These are phyloP conservation scores for Aspergillus intermedius DNA, from an alignment of 2,329 filamentous ascomycete genomes.

Conservation along the genomic window DNA sequence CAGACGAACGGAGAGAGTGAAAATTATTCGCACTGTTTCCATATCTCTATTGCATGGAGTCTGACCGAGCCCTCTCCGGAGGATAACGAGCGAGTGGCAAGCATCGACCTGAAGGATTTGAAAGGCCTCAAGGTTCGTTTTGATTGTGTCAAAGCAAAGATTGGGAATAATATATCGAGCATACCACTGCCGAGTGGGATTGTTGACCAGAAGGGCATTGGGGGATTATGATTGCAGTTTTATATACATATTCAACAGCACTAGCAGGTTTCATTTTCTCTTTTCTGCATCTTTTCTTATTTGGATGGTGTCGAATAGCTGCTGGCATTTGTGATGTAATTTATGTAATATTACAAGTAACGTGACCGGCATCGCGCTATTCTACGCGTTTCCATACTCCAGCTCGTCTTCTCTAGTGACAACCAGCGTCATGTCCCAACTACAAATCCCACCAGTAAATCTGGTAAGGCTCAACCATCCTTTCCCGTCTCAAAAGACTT, in stretches of 20 bases:
- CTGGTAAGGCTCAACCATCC: constrained; percentile 18
- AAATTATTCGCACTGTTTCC: constrained; percentile 59
- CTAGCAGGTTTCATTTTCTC: not conserved
- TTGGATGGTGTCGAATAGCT: not conserved
- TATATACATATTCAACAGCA: not conserved
- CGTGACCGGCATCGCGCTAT: not conserved
- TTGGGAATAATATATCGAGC: constrained; percentile 59
- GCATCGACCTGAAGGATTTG: constrained; percentile 24
- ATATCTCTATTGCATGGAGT: constrained; percentile 86
- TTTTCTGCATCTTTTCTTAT: not conserved
- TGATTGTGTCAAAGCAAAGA: constrained; percentile 63
- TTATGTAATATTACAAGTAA: not conserved
- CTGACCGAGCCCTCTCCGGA: constrained; percentile 49
- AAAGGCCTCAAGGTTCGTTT: constrained; percentile 48
- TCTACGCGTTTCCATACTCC: not conserved
- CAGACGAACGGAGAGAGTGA: constrained; percentile 3
- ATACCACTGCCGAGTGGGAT: constrained; percentile 18
- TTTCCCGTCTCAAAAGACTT: not conserved
- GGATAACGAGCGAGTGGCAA: constrained; percentile 25
- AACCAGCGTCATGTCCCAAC: constrained; percentile 9
- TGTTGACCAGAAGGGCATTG: constrained; percentile 7
- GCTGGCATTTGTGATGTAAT: not conserved
- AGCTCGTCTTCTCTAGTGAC: not conserved
- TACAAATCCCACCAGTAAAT: constrained; percentile 30
- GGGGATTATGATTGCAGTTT: constrained; percentile 4